Evolutionary conservation across 345 rosid species (phyloP), one percentile per base, ranked within the genome.

Genomic region (Euphorbia tirucalli): DNA sequence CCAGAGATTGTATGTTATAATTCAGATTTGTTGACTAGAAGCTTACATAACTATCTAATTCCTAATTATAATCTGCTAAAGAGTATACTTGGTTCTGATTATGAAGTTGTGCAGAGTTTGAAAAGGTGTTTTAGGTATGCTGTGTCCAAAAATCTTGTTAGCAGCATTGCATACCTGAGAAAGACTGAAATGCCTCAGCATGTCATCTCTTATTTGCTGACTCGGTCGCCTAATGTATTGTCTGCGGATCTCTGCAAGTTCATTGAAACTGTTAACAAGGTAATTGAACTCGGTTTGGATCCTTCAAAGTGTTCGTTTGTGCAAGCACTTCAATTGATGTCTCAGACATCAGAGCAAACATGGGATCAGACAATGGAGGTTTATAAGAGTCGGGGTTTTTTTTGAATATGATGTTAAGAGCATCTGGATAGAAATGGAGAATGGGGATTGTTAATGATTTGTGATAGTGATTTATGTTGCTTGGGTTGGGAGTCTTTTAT

Each of bases 351-450:
- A 13, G 35, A 74, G 13, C 21, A 72, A 15, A 75, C 71, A 11
- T 63, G 71, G 39, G 75, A 82, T 15, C 43, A 32, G 6, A 80
- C 78, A 32, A 14, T 71, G 13, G 66, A n/a, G 39, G 32, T 74
- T 44, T 77, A 54, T 49, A 50, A 35, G 63, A 69, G 11, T 16
- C 71, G 79, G 74, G 85, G 84, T n/a, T 65, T 85, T 79, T 69
- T 65, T 73, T 4, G 68, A 44, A 15, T 71, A 74, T 0, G 85
- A 75, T 1, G 22, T 77, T 32, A n/a, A n/a, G n/a, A n/a, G n/a
- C n/a, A n/a, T n/a, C n/a, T n/a, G n/a, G n/a, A n/a, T n/a, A n/a
- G n/a, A n/a, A n/a, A n/a, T n/a, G n/a, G n/a, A n/a, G n/a, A n/a
- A n/a, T n/a, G n/a, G n/a, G n/a, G n/a, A n/a, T n/a, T n/a, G n/a